Evolutionary conservation across 139 green algal genomes (phyloP).

Genomic region (Limnomonas spitsbergensis): DNA sequence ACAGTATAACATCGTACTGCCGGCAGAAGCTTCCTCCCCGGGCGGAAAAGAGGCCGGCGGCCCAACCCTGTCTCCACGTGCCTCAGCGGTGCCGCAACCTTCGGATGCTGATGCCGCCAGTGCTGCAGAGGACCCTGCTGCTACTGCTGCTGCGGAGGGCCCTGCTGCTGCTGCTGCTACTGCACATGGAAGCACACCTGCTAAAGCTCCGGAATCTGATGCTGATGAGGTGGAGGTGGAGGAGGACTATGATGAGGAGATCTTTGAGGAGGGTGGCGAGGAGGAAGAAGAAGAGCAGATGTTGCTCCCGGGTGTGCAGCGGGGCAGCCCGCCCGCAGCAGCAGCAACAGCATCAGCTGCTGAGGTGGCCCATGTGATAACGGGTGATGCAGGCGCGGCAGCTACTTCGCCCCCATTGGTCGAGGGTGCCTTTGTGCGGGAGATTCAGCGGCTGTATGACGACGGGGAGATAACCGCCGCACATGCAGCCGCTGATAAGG

Average conservation of each 20-base stretch:
- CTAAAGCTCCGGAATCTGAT: too few species aligned
- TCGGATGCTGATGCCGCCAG: too few species aligned
- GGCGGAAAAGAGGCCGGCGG: neutral
- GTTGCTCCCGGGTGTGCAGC: neutral
- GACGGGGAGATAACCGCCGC: neutral
- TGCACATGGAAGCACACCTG: too few species aligned
- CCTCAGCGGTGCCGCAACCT: too few species aligned
- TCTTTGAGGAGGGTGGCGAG: neutral
- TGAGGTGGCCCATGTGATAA: neutral
- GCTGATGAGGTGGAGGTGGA: neutral
- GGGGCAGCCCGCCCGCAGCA: too few species aligned
- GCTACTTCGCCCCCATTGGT: too few species aligned
- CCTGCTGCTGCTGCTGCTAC: too few species aligned
- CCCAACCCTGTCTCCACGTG: too few species aligned
- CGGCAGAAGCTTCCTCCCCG: neutral
- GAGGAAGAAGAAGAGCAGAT: neutral
- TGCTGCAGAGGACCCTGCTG: too few species aligned
- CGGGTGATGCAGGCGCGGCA: too few species aligned
- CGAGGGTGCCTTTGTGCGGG: neutral
- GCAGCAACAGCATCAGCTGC: too few species aligned
- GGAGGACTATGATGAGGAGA: neutral
- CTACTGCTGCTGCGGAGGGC: too few species aligned
- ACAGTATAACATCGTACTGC: neutral
- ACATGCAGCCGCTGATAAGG: conserved; percentile 1
- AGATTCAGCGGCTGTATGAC: neutral